Percentiles rank a stretch among this genome's conserved stretches.
Evolutionary conservation across 441 rosid genomes (phyloP).

Genomic region (Syzygium malaccense): DNA sequence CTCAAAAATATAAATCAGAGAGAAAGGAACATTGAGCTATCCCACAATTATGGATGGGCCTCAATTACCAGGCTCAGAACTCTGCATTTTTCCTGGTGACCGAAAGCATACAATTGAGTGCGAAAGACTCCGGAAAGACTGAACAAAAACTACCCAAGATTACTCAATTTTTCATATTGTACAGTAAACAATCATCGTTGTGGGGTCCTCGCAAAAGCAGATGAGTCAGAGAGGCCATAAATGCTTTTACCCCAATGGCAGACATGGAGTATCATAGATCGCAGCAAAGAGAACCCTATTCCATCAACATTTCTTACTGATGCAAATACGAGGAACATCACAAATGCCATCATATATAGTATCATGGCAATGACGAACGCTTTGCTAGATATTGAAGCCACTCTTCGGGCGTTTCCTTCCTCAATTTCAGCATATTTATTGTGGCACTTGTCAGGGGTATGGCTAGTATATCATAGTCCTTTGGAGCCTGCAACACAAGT

Average conservation of each 20-base stretch:
- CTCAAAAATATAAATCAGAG: not conserved
- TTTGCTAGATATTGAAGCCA: conserved; percentile 70
- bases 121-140: not conserved
- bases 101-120: not conserved
- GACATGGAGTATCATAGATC: not conserved
- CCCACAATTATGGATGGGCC: not conserved
- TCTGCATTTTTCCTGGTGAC: not conserved
- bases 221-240: not conserved
- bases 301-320: not conserved
- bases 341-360: not conserved
- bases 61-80: not conserved
- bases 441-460: conserved; percentile 78
- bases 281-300: not conserved
- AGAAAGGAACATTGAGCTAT: not conserved
- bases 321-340: not conserved
- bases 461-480: conserved; percentile 74
- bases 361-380: conserved; percentile 24
- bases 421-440: conserved; percentile 45
- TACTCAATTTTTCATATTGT: not conserved
- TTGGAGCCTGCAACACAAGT: conserved; percentile 53
- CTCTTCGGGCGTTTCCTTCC: conserved; percentile 72
- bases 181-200: not conserved
- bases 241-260: not conserved
- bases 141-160: not conserved
- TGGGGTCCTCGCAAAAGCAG: not conserved